phyloP scores from a whole-genome alignment of 73 alveolate species.

The Tetrahymena elliotti region DNA sequence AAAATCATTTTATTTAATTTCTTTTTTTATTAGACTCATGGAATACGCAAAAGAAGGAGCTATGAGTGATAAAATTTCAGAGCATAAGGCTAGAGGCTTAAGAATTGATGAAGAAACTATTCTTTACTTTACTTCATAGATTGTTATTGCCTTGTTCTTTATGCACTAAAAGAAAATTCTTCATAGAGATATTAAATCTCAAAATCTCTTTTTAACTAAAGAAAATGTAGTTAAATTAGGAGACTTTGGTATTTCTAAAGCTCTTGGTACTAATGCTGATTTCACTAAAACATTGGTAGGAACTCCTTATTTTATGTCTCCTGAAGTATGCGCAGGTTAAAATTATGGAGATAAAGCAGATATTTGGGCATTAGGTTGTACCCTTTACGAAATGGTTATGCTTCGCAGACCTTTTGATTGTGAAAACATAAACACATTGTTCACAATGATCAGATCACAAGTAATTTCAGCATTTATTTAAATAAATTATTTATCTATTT shows the following conservation, averaged over 20 bases:
- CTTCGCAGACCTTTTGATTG: conserved; percentile 90
- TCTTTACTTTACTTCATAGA: conserved; percentile 74
- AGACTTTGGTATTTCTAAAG: conserved; percentile 94
- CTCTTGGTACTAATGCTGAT: conserved; percentile 69
- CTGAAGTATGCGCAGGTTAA: conserved; percentile 90
- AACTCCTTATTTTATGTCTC: conserved; percentile 95
- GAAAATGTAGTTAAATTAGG: conserved; percentile 86
- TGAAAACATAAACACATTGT: conserved; percentile 49
- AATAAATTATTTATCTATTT: not conserved
- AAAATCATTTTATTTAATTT: too few relatives aligned
- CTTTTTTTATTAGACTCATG: conserved; percentile 41
- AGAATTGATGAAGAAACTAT: conserved; percentile 69
- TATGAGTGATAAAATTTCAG: conserved; percentile 69
- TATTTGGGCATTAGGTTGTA: conserved; percentile 97
- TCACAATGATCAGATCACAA: conserved; percentile 51
- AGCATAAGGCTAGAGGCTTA: conserved; percentile 42
- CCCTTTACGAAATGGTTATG: conserved; percentile 87
- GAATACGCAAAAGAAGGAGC: conserved; percentile 98
- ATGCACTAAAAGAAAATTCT: conserved; percentile 90
- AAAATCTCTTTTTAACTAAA: conserved; percentile 80
- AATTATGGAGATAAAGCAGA: conserved; percentile 93
- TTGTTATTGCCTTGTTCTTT: conserved; percentile 80
- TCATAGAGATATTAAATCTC: conserved; percentile 92
- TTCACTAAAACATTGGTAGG: conserved; percentile 87
- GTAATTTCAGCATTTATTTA: not conserved